Conservation (phyloP, 306 rosid genomes). For the Prunus fruticosa region DNA sequence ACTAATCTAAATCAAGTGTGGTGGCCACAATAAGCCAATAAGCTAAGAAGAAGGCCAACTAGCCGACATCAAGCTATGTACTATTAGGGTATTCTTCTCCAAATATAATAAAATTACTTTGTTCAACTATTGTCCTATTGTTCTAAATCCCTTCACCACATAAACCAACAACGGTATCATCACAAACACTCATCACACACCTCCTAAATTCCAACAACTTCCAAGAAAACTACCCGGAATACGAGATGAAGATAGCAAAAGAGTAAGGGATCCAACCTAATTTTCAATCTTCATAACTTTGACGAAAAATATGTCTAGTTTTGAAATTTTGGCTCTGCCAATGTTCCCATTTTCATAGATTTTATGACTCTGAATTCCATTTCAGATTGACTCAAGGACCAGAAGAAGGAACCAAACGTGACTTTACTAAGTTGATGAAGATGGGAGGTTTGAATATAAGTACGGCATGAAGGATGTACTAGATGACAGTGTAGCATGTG, state of each 20-base stretch:
- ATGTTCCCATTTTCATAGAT: background rate
- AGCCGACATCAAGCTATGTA: too few species aligned
- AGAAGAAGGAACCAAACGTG: conserved; percentile 7
- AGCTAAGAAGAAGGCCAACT: too few species aligned
- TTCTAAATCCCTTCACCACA: too few species aligned
- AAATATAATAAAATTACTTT: too few species aligned
- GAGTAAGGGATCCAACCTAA: conserved; percentile 6
- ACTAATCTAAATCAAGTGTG: too few species aligned
- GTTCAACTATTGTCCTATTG: too few species aligned
- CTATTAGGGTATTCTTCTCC: too few species aligned
- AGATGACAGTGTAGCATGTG: conserved; percentile 20
- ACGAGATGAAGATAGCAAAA: background rate
- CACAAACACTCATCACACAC: too few species aligned
- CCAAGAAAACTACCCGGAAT: conserved; percentile 15
- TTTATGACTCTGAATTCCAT: background rate
- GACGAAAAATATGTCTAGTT: too few species aligned
- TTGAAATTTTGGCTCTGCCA: background rate
- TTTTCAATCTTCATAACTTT: too few species aligned
- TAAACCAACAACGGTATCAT: too few species aligned
- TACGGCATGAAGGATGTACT: conserved; percentile 11
- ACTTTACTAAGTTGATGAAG: conserved; percentile 22
- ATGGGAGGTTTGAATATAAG: conserved; percentile 17
- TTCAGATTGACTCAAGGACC: conserved; percentile 21
- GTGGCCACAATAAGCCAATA: too few species aligned
- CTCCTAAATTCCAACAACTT: background rate